Conservation (phyloP, 2,329 filamentous ascomycete genomes). For the Aotearoamyces nothofagi region DNA sequence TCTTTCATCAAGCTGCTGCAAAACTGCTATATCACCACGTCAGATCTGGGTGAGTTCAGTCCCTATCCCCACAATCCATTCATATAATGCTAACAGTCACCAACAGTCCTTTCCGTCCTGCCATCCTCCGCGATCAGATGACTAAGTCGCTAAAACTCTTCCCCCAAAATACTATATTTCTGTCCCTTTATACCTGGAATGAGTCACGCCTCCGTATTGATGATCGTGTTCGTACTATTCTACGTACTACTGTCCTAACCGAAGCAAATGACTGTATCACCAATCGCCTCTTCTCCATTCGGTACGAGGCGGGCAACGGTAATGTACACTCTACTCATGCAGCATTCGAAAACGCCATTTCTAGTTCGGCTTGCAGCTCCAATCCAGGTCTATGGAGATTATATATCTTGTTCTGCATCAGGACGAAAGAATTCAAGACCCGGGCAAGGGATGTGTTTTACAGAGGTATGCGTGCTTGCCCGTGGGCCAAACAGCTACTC, state of each 20-base stretch:
- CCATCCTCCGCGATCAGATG: conserved; percentile 46
- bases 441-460: conserved; percentile 37
- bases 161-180: conserved; percentile 62
- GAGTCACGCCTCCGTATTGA: conserved; percentile 58
- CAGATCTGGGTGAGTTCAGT: conserved; percentile 27
- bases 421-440: conserved; percentile 20
- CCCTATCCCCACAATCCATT: no score
- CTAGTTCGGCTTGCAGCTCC: conserved; percentile 18
- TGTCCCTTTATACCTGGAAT: conserved; percentile 58
- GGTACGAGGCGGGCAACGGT: conserved; percentile 32
- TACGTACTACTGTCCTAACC: conserved; percentile 27
- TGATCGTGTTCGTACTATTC: conserved; percentile 57
- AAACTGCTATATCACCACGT: conserved; percentile 50
- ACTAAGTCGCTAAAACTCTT: conserved; percentile 45
- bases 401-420: conserved; percentile 33
- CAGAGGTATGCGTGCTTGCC: conserved; percentile 37
- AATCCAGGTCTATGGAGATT: conserved; percentile 33
- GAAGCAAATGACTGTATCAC: conserved; percentile 23
- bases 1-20: conserved; percentile 52
- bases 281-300: conserved; percentile 37
- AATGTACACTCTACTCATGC: conserved; percentile 37
- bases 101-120: conserved; percentile 51
- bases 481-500: conserved; percentile 47
- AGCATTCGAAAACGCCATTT: conserved; percentile 36
- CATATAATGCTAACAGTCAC: no score